Evolutionary conservation across 1,284 basidiomycete genomes (phyloP), one percentile per base, ranked within the genome.

Genomic region (Tilletia setariae): DNA sequence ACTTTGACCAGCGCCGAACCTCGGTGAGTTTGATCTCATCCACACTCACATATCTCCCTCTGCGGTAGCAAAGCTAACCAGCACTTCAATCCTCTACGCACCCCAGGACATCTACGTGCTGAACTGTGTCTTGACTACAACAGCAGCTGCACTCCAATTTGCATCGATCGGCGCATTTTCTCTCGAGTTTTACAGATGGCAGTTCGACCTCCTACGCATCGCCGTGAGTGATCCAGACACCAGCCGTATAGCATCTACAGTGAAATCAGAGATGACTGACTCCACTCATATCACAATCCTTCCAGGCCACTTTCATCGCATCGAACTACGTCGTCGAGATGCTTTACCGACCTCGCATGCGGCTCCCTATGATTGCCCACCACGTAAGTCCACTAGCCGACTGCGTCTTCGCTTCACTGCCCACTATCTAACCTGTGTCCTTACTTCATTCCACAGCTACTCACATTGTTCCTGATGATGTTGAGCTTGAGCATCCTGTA

Each of bases 311-410:
- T 28, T 30, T 72, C 7, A 67, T 74, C 56, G 63, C 71, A 1
- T 69, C 49, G 8, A 59, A 74, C 40, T 74, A 74, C 70, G 25
- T 74, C n/a, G 71, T 74, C 70, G 73, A 74, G 53, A 43, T 74
- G 43, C 66, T 73, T 53, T 74, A 74, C 61, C 51, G 73, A 23
- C 66, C 68, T 28, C 63, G 68, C 1, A 73, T 74, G 71, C 70
- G 70, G 16, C 65, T 66, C n/a, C 69, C 68, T 1, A 73, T 74
- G 72, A 68, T 73, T 40, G 47, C 65, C 4, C 71, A 74, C 63
- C 72, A 74, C 28, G 51, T 53, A 28, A 25, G 51, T 53, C 13
- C 8, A 23, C 21, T 35, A 47, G 35, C 63, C n/a, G 35, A 64
- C 16, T 63, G 59, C 4, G 4, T 11, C 11, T 42, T 35, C 63